A percentile compares a stretch with the other conserved stretches of the same genome.
Conservation (phyloP, 768 basidiomycete genomes). For the Ephemerocybe angulata region DNA sequence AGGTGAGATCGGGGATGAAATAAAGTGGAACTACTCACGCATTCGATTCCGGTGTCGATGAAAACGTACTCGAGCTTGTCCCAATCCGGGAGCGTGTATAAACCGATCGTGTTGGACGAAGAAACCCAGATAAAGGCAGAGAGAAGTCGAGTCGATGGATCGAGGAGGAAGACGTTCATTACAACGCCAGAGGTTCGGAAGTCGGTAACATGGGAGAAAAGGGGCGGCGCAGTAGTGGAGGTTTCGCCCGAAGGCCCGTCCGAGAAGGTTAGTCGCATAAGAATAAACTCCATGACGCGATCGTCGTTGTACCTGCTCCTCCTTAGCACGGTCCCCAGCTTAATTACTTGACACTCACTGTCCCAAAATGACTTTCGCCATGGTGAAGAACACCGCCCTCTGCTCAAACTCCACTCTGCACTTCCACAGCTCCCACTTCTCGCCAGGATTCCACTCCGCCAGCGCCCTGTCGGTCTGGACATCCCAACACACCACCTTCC, state of each 20-base stretch:
- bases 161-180: slow-evolving; percentile 75
- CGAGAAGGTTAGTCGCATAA: slow-evolving; percentile 65
- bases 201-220: slow-evolving; percentile 56
- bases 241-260: slow-evolving; percentile 42
- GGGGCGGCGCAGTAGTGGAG: slow-evolving; percentile 33
- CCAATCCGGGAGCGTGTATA: slow-evolving; percentile 69
- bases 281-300: slow-evolving; percentile 65
- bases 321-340: background rate
- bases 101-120: slow-evolving; percentile 48
- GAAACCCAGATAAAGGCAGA: slow-evolving; percentile 71
- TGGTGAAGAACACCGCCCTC: slow-evolving; percentile 68
- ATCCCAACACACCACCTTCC: slow-evolving; percentile 77
- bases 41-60: slow-evolving; percentile 70
- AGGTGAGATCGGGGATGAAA: background rate
- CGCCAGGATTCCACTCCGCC: slow-evolving; percentile 65
- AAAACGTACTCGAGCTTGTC: slow-evolving; percentile 62
- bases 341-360: slow-evolving; percentile 36
- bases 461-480: slow-evolving; percentile 57
- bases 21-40: slow-evolving; percentile 43
- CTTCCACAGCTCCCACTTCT: slow-evolving; percentile 72
- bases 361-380: slow-evolving; percentile 59
- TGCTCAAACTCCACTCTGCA: slow-evolving; percentile 74
- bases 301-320: slow-evolving; percentile 52
- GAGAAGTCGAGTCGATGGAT: slow-evolving; percentile 55
- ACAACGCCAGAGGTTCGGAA: slow-evolving; percentile 66